A percentile compares a stretch with the other conserved stretches of the same genome.
phyloP scores from a whole-genome alignment of 352 stramenopile species.

The Phytophthora cactorum region DNA sequence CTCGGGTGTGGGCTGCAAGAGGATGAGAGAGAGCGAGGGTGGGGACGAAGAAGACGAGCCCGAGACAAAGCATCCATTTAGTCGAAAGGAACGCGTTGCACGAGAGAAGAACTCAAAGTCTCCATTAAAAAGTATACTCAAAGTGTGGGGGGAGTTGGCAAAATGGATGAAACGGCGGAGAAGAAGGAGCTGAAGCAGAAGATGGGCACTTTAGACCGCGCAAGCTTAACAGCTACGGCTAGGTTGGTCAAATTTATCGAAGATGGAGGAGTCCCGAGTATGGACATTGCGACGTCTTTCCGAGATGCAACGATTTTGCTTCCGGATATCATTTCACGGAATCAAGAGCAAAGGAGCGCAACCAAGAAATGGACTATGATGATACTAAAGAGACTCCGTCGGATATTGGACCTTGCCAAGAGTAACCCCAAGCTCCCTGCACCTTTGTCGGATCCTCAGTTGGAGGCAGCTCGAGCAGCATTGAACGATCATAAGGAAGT shows the following conservation, averaged over 20 bases:
- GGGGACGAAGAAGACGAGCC: conserved; percentile 1
- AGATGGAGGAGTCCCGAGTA: conserved; percentile 2
- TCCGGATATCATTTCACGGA: conserved; percentile 1
- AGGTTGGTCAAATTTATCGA: conserved; percentile 7
- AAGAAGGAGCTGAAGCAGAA: not conserved
- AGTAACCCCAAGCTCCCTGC: not conserved
- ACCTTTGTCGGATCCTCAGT: conserved; percentile 9
- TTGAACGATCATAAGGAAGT: not conserved
- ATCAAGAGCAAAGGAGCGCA: not conserved
- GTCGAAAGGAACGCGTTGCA: not conserved
- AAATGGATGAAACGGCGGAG: not conserved
- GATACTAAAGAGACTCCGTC: not conserved
- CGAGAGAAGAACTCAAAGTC: not conserved
- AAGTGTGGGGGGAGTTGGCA: not conserved
- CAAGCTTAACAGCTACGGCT: not conserved
- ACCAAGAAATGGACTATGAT: conserved; percentile 1
- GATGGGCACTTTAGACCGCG: not conserved
- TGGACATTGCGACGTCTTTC: conserved; percentile 3
- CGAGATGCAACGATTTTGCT: conserved; percentile 9
- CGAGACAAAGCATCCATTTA: not conserved
- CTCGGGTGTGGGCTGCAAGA: not conserved
- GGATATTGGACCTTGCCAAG: not conserved
- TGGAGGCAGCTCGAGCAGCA: not conserved
- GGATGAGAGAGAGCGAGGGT: not conserved
- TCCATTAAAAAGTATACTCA: conserved; percentile 3